Base-by-base conservation (phyloP, 108 stramenopile species). In the Cyclostephanos invisitatus region DNA sequence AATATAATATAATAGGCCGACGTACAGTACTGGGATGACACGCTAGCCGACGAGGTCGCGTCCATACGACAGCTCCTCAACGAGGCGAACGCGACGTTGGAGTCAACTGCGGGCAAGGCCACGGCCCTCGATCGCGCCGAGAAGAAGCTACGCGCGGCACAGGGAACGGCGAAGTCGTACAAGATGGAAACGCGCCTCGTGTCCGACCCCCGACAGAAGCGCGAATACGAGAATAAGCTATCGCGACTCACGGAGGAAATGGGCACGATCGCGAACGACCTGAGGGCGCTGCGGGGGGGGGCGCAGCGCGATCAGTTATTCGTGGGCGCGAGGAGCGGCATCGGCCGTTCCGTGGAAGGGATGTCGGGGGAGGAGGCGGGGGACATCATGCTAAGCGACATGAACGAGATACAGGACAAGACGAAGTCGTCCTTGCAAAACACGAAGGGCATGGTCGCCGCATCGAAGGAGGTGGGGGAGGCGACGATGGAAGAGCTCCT, bases 21-120 rank as follows among this genome's bases (percentile, higher is more conserved):
- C 76, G 82, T 94, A 83, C 88, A 94, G 85, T 94, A 91, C 62
- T 94, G 93, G 93, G 86, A 91, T 62, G 93, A 94, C 66, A 90
- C 86, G 15, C 80, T 94, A 22, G 70, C 75, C 47, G 86, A 87
- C 44, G 90, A 94, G 62, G 83, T 91, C 55, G 76, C 80, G 59
- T 70, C 73, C 29, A 85, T 94, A 25, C 84, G 83, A 12, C 51
- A 67, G 37, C 62, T 90, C 53, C 49, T 94, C 54, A 55, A 63
- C 29, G 69, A 82, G 25, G 27, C 22, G 25, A 54, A 25, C 56
- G 15, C 56, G 51, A 53, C 20, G 51, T 15, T 15, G 53, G 24
- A 8, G 10, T 74, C 74, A 14, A 80, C 80, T 51, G 46, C 84
- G 36, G 75, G 91, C 32, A 77, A 81, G 62, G 77, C 83, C 12